Base-by-base conservation (phyloP, 2,329 filamentous ascomycete species). In the Fusarium virguliforme region DNA sequence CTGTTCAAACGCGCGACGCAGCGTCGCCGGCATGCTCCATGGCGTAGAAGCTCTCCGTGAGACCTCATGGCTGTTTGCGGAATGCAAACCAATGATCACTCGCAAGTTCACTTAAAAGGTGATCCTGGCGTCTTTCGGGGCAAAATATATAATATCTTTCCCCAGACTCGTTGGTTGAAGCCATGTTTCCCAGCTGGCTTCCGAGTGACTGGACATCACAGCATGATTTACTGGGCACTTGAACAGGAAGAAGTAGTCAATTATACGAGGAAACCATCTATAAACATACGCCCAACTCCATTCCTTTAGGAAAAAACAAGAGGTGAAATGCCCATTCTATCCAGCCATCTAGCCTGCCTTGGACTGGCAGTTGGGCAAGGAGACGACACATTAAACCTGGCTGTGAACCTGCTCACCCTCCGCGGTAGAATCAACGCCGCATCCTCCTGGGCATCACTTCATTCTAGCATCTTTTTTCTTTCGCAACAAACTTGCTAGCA, bases 271-370 rank as follows among this genome's bases (percentile, higher is more conserved):
- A 30, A 40, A 51, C n/a, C 22, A 10, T 60, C 41, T 60, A 50
- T 30, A 50, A 15, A 38, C 35, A 30, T 48, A 15, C 58, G 26
- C 48, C 48, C 3, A 54, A 60, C 32, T 32, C 41, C 41, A 37
- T 22, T 32, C 24, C 15, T 32, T 51, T 48, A 35, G 18, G 18
- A 37, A 13, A 48, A 46, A 28, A 41, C 18, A 37, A 48, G 13
- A 13, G 4, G 26, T 9, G 38, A 18, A 48, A 28, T 30, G 18
- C 6, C 32, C 43, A 2, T 48, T 53, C 43, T 24, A 43, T 30
- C 13, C 26, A 8, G 37, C 18, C n/a, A 5, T 12, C 12, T 15
- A 30, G 26, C 6, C 26, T 30, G 43, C 43, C 18, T 30, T 48
- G n/a, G 43, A 26, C 43, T 15, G 7, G 26, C 5, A 10, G 2